phyloP scores from a whole-genome alignment of 1,284 basidiomycete genomes.

The Moesziomyces globuligerus region DNA sequence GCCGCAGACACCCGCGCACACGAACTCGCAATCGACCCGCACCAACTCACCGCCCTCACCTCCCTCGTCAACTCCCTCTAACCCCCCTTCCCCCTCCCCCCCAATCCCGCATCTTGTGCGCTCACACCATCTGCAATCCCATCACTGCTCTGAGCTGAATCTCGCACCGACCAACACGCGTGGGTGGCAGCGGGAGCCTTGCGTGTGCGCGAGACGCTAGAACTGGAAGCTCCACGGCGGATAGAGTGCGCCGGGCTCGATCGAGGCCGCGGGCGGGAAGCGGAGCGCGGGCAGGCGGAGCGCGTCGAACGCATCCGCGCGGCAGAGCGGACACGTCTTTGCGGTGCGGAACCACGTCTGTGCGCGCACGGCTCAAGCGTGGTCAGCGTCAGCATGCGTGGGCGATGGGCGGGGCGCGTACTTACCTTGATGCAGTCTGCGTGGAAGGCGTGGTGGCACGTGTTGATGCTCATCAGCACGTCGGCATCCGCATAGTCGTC shows the following conservation, averaged over 20 bases:
- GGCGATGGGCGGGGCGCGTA: no score
- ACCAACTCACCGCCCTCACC: constrained; percentile 9
- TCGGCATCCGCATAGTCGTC: constrained; percentile 42
- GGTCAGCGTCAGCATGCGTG: no score
- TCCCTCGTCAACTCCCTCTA: constrained; percentile 7
- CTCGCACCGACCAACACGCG: no score
- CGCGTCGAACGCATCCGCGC: constrained; percentile 37
- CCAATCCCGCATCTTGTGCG: no score
- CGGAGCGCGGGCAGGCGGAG: constrained; percentile 17
- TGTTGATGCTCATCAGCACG: constrained; percentile 38
- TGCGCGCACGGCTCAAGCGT: no score
- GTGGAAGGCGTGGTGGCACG: constrained; percentile 44
- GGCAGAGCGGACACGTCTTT: constrained; percentile 41
- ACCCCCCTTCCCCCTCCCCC: not conserved
- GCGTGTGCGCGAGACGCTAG: no score
- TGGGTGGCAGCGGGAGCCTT: no score
- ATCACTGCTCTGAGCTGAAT: not conserved
- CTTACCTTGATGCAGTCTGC: constrained; percentile 40
- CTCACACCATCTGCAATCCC: no score
- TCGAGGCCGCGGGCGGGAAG: constrained; percentile 11
- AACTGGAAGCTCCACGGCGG: constrained; percentile 18
- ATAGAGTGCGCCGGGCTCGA: not conserved
- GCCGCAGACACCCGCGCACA: constrained; percentile 8
- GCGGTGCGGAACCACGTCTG: constrained; percentile 45
- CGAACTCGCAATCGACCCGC: constrained; percentile 18